Evolutionary conservation across 169 alveolate genomes (phyloP), one percentile per base, ranked within the genome.

Genomic region (Cryptosporidium tyzzeri): DNA sequence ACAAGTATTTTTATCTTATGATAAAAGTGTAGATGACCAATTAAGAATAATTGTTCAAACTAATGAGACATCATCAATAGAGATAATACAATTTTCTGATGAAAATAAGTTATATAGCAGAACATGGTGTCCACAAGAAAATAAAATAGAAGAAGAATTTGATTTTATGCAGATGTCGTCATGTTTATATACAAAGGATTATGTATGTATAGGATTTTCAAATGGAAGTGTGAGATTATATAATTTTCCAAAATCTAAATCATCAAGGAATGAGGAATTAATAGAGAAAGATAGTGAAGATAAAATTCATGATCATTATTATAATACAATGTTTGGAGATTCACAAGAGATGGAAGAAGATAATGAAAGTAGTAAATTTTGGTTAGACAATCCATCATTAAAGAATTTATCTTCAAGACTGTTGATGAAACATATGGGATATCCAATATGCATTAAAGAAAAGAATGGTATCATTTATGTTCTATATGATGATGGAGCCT

Each of bases 241-340:
- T 18, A 62, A n/a, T 14, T 48, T 70, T 45, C 26, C 45, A 67
- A 45, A 70, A 21, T 6, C 55, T 26, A 21, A 61, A 26, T 33
- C 23, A 37, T 39, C 9, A 18, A 26, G 6, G 18, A 29, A 18
- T 51, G 8, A 33, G 1, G 26, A 41, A 29, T 55, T 21, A 26
- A 55, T 14, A 0, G 3, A 31, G 14, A 51, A 65, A n/a, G 21
- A 31, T 33, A 65, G 29, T 14, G 16, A 65, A 8, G 71, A 65
- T 16, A 14, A 35, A 21, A 53, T 73, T 37, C n/a, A 73, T 18
- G 86, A 73, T 23, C 44, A 73, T n/a, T 80, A 80, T 62, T 80
- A 80, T 53, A 80, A 80, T 31, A 48, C 44, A 26, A 80, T 80
- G 89, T 80, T 80, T 62, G 74, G 89, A 29, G 89, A 80, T 80